Conservation (phyloP, 192 early-diverging fungal genomes). For the Mortierella alpina region DNA sequence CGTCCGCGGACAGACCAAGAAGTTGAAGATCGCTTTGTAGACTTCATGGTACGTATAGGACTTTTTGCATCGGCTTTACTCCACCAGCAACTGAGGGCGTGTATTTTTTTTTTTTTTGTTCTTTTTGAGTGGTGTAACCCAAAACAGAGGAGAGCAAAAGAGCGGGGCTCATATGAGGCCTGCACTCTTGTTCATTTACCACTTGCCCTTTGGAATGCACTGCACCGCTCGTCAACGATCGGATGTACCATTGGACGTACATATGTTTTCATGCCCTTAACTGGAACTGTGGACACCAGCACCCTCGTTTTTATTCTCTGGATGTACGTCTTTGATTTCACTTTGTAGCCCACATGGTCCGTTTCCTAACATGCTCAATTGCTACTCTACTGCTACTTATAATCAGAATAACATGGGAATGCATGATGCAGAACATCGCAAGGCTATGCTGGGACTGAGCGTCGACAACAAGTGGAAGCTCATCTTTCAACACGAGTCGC, state of each 20-base stretch:
- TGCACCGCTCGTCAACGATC: too few relatives aligned
- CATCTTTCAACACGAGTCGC: conserved; percentile 63
- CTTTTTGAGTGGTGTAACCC: not conserved
- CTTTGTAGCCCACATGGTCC: too few relatives aligned
- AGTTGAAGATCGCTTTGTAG: conserved; percentile 64
- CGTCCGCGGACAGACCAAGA: conserved; percentile 58
- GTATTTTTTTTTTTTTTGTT: not conserved
- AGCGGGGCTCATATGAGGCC: too few relatives aligned
- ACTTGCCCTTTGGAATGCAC: too few relatives aligned
- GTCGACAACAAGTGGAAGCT: conserved; percentile 70
- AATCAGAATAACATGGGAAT: conserved; percentile 66
- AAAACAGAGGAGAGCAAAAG: too few relatives aligned
- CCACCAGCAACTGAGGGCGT: not conserved
- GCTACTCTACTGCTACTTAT: not conserved
- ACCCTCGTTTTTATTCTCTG: not conserved
- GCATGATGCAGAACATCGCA: conserved; percentile 57
- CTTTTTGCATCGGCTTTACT: not conserved
- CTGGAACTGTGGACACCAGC: not conserved
- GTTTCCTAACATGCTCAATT: not conserved
- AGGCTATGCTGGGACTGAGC: conserved; percentile 57
- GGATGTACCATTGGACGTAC: not conserved
- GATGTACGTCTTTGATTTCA: too few relatives aligned
- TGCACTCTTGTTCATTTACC: too few relatives aligned
- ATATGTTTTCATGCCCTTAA: not conserved
- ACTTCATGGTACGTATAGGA: conserved; percentile 61